Percentiles rank a stretch among this genome's conserved stretches.
Conservation (phyloP, 2,329 filamentous ascomycete species). For the Colletotrichum godetiae region DNA sequence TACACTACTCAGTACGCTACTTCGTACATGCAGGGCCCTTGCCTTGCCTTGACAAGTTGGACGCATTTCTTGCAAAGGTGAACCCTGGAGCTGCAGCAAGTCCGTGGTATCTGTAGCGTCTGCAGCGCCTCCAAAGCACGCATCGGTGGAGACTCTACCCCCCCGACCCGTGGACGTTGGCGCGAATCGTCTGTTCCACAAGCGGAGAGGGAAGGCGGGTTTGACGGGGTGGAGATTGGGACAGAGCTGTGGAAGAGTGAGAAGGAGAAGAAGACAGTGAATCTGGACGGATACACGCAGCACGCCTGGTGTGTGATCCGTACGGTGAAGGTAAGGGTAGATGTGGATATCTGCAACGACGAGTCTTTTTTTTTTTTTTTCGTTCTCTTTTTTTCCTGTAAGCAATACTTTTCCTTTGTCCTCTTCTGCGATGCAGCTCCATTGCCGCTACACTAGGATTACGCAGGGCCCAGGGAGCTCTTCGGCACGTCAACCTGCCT, state of each 20-base stretch:
- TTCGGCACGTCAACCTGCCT: conserved; percentile 22
- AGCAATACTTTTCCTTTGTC: background rate
- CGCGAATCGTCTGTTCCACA: conserved; percentile 33
- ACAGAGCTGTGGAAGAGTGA: background rate
- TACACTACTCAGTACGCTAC: too few relatives aligned
- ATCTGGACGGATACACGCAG: background rate
- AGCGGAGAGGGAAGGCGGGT: conserved; percentile 23
- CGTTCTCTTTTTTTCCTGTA: background rate
- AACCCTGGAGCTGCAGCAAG: conserved; percentile 27
- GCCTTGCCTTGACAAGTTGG: conserved; percentile 12
- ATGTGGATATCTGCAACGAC: background rate
- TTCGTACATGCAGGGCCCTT: conserved; percentile 25
- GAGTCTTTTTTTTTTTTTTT: background rate
- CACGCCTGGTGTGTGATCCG: background rate
- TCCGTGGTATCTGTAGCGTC: conserved; percentile 13
- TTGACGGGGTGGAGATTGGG: conserved; percentile 16
- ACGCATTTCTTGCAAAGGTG: conserved; percentile 10
- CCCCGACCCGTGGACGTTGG: conserved; percentile 26
- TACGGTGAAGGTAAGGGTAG: background rate
- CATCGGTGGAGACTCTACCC: conserved; percentile 8
- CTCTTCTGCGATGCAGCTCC: background rate
- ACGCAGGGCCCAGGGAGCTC: conserved; percentile 7
- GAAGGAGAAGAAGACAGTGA: background rate
- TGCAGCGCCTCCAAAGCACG: conserved; percentile 25
- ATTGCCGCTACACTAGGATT: background rate